These are phyloP conservation scores for Hyphopichia wangnamkhiaoensis DNA, from an alignment of 1,139 yeast genomes.

Conservation along the genomic window DNA sequence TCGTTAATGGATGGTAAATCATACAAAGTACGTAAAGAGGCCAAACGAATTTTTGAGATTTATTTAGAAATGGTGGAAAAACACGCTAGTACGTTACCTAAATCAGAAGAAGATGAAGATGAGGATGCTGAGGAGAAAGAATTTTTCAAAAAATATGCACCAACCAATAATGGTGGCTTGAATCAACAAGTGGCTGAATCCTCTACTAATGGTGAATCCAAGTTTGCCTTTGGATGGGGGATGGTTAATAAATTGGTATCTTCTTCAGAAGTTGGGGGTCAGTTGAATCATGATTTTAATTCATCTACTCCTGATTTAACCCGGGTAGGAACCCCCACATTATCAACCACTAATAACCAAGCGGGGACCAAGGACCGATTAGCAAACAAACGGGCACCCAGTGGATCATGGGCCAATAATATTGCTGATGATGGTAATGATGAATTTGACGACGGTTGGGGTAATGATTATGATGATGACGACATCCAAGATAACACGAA, in stretches of 20 bases:
- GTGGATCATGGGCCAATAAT: slow-evolving; percentile 8
- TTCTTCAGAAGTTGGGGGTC: slow-evolving; percentile 31
- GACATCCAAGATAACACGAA: not conserved
- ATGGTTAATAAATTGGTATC: slow-evolving; percentile 40
- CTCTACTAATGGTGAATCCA: slow-evolving; percentile 6
- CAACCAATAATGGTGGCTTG: slow-evolving; percentile 9
- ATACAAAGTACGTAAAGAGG: slow-evolving; percentile 67
- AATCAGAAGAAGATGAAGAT: slow-evolving; percentile 45
- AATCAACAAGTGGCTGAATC: slow-evolving; percentile 5
- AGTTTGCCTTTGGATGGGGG: slow-evolving; percentile 43
- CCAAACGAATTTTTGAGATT: slow-evolving; percentile 63
- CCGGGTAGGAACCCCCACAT: slow-evolving; percentile 26
- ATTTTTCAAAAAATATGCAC: slow-evolving; percentile 34
- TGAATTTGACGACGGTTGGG: slow-evolving; percentile 36
- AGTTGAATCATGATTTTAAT: slow-evolving; percentile 39
- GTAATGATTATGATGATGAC: slow-evolving; percentile 11
- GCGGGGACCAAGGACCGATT: slow-evolving; percentile 9
- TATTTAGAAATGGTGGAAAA: slow-evolving; percentile 65
- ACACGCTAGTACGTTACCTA: slow-evolving; percentile 60
- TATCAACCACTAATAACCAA: slow-evolving; percentile 13
- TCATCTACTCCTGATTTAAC: slow-evolving; percentile 45
- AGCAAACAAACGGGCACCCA: slow-evolving; percentile 9
- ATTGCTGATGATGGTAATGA: slow-evolving; percentile 17
- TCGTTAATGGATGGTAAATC: slow-evolving; percentile 74
- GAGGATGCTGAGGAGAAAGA: slow-evolving; percentile 34